phyloP scores from a whole-genome alignment of 495 filamentous ascomycete genomes.

The Hypoxylon fragiforme region DNA sequence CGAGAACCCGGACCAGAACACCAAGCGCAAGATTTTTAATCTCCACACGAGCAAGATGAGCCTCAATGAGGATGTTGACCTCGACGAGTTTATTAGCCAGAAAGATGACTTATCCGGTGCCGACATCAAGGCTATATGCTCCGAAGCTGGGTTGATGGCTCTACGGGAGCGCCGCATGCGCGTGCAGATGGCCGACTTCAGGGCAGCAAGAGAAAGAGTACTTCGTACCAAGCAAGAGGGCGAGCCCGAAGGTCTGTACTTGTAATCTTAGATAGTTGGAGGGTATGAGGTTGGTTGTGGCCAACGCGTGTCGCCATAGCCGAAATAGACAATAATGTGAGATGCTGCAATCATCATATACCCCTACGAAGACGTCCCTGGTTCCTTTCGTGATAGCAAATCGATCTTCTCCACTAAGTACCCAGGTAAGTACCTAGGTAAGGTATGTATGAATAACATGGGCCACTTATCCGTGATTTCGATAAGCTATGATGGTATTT shows the following conservation, averaged over 20 bases:
- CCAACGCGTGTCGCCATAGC: not conserved
- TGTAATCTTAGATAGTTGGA: conserved; percentile 59
- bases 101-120: conserved; percentile 98
- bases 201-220: conserved; percentile 87
- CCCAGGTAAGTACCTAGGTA: too few relatives aligned
- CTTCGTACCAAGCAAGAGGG: conserved; percentile 99
- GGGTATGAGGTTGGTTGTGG: not conserved
- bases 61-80: conserved; percentile 88
- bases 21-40: conserved; percentile 99
- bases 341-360: not conserved
- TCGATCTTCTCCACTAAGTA: too few relatives aligned
- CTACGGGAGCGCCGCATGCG: conserved; percentile 95
- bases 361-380: too few relatives aligned
- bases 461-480: too few relatives aligned
- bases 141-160: conserved; percentile 94
- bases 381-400: too few relatives aligned
- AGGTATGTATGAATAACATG: too few relatives aligned
- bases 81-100: conserved; percentile 97
- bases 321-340: conserved; percentile 19
- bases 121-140: conserved; percentile 99
- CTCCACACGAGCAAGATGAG: conserved; percentile 99
- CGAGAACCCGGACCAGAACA: conserved; percentile 98
- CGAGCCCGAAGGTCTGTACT: conserved; percentile 96
- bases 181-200: conserved; percentile 98
- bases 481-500: too few relatives aligned